These are phyloP conservation scores for Mrakia gelida DNA, from an alignment of 768 basidiomycete species.

Conservation along the genomic window DNA sequence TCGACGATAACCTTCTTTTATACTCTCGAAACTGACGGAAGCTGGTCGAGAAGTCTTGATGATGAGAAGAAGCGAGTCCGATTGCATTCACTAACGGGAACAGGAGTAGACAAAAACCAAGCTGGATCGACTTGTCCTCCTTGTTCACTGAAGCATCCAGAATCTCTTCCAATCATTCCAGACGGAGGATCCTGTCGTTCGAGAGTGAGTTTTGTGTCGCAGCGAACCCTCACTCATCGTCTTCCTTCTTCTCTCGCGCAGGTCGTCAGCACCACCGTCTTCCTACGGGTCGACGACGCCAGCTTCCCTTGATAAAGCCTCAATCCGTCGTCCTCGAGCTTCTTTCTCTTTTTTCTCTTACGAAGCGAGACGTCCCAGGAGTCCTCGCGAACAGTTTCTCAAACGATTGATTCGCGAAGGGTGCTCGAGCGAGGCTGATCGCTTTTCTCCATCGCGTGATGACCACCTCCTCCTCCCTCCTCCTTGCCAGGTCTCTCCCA, in stretches of 20 bases:
- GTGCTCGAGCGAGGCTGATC: no score
- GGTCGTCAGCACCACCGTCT: neutral
- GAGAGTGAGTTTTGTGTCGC: neutral
- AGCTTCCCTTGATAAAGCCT: neutral
- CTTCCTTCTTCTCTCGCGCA: neutral
- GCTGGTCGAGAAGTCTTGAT: no score
- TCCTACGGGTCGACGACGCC: neutral
- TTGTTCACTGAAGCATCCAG: neutral
- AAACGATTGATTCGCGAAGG: neutral
- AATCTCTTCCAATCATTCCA: neutral
- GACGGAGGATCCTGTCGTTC: neutral
- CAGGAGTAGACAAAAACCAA: no score
- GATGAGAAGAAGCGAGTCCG: neutral
- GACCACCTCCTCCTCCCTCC: no score
- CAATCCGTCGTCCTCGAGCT: neutral
- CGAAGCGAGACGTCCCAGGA: neutral
- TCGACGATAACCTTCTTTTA: no score
- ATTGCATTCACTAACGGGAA: no score
- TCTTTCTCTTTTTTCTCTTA: neutral
- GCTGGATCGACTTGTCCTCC: neutral
- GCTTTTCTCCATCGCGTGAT: no score
- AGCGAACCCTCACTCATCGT: neutral
- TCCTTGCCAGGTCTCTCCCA: neutral
- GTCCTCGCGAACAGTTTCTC: neutral
- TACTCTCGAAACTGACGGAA: no score